Conservation (phyloP, 768 basidiomycete species). For the Pleurotus platypus region DNA sequence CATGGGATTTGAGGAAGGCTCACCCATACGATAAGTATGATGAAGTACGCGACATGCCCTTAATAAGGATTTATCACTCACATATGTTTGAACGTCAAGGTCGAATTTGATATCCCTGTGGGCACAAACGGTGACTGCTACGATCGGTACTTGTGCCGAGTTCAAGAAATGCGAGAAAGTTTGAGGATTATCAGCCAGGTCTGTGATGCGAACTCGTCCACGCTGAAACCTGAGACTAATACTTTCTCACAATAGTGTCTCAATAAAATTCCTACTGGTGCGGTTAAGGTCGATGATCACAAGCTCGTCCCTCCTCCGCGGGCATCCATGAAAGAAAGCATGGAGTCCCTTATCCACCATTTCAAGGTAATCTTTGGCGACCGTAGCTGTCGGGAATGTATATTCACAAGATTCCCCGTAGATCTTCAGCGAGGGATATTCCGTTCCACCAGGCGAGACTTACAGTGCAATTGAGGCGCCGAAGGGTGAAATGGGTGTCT, state of each 20-base stretch:
- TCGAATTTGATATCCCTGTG: constrained; percentile 97
- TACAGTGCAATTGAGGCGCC: constrained; percentile 98
- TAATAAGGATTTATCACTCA: too few relatives aligned
- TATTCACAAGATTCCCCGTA: constrained; percentile 22
- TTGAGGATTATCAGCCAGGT: constrained; percentile 83
- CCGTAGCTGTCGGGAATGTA: not conserved
- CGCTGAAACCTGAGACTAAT: not conserved
- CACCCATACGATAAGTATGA: constrained; percentile 96
- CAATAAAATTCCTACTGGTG: constrained; percentile 95
- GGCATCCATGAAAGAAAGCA: constrained; percentile 98
- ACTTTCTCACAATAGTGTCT: constrained; percentile 56
- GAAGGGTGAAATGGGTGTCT: constrained; percentile 99
- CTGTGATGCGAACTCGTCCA: constrained; percentile 12
- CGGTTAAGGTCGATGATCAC: constrained; percentile 93
- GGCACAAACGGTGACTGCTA: constrained; percentile 98
- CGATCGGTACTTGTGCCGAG: constrained; percentile 94
- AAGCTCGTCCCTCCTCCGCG: constrained; percentile 96
- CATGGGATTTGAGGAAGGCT: constrained; percentile 93
- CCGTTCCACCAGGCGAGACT: constrained; percentile 93
- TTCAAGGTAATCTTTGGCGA: constrained; percentile 65
- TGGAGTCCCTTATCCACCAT: constrained; percentile 97
- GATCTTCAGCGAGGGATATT: constrained; percentile 96
- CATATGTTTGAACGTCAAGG: constrained; percentile 35
- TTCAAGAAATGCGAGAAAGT: constrained; percentile 97
- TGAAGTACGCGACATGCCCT: constrained; percentile 46